A percentile compares a stretch with the other conserved stretches of the same genome.
Evolutionary conservation across 2,329 filamentous ascomycete genomes (phyloP).

Genomic region (Aspergillus udagawae): DNA sequence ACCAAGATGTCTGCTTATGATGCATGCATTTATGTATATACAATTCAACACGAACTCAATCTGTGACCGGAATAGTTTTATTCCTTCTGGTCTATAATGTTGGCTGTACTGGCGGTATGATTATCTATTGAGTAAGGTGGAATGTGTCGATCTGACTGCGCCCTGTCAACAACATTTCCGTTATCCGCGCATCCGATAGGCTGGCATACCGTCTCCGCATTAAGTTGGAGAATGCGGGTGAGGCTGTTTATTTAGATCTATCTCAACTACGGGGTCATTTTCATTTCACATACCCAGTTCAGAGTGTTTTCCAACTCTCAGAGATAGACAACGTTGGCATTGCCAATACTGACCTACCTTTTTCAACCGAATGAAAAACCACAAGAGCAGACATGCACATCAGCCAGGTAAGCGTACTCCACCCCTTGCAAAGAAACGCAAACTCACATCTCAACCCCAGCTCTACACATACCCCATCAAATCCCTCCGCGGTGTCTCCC

Average conservation of each 20-base stretch:
- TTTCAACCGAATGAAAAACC: conserved; percentile 9
- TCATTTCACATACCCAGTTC: neutral
- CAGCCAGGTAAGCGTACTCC: conserved; percentile 23
- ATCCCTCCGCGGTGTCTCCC: conserved; percentile 59
- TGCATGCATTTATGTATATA: conserved; percentile 15
- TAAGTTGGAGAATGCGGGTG: neutral
- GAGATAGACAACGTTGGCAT: neutral
- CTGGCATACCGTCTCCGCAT: neutral
- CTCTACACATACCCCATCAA: conserved; percentile 74
- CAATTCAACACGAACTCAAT: conserved; percentile 9
- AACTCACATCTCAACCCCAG: conserved; percentile 30
- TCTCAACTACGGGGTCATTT: neutral
- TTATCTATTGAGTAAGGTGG: too few species aligned
- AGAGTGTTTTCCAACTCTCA: neutral
- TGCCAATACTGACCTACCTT: neutral
- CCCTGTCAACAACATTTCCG: neutral
- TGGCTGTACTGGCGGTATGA: too few species aligned
- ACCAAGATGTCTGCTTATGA: conserved; percentile 1
- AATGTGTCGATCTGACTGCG: neutral
- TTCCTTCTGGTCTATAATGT: too few species aligned
- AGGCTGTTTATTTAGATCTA: neutral
- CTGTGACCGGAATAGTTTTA: neutral
- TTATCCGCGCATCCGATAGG: neutral
- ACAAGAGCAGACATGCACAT: conserved; percentile 34
- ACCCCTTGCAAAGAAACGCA: neutral